Percentiles rank a stretch among this genome's conserved stretches.
phyloP scores from a whole-genome alignment of 1,139 yeast genomes.

The Pichia norvegensis region DNA sequence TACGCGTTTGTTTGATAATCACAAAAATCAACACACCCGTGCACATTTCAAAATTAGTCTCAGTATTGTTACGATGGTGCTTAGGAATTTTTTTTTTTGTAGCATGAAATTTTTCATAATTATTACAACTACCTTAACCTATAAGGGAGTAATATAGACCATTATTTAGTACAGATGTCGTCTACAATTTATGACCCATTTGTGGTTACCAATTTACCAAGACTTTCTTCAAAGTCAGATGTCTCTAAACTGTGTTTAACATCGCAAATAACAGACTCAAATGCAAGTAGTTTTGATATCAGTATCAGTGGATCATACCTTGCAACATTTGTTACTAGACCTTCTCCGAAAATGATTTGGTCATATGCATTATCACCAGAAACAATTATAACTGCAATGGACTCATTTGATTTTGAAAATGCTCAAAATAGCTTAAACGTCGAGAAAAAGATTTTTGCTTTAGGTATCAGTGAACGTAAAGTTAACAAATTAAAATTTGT shows the following conservation, averaged over 20 bases:
- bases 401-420: slow-evolving; percentile 17
- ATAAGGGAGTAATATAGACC: too few species aligned
- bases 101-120: not conserved
- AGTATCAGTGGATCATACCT: slow-evolving; percentile 76
- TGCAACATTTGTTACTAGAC: slow-evolving; percentile 63
- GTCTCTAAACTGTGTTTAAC: slow-evolving; percentile 20
- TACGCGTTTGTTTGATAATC: not conserved
- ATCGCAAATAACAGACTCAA: slow-evolving; percentile 20
- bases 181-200: slow-evolving; percentile 25
- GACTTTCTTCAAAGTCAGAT: slow-evolving; percentile 22
- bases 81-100: not conserved
- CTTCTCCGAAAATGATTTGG: slow-evolving; percentile 75
- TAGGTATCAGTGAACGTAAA: slow-evolving; percentile 43
- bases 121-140: too few species aligned
- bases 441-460: slow-evolving; percentile 27
- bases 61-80: not conserved
- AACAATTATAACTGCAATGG: slow-evolving; percentile 33
- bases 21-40: not conserved
- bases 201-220: slow-evolving; percentile 27
- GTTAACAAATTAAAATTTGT: slow-evolving; percentile 37
- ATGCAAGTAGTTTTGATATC: slow-evolving; percentile 34
- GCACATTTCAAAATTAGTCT: not conserved
- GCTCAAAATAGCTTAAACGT: slow-evolving; percentile 1
- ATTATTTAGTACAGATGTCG: slow-evolving; percentile 12
- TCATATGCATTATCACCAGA: slow-evolving; percentile 64